These are phyloP conservation scores for Pythium phragmitis DNA, from an alignment of 352 stramenopile genomes.

Conservation along the genomic window DNA sequence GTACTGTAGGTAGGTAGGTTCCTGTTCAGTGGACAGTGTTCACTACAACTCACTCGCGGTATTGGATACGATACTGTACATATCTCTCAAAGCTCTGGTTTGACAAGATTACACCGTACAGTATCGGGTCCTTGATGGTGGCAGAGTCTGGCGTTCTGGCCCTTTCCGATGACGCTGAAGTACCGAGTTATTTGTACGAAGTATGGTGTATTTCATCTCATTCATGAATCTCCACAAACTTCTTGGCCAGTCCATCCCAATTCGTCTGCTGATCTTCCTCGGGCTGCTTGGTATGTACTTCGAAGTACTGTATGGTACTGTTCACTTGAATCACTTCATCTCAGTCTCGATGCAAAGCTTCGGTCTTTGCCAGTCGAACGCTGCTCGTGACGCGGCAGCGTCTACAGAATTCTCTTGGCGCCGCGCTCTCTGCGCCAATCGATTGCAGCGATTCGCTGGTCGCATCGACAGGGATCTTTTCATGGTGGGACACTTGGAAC, in stretches of 20 bases:
- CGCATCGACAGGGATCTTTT: neutral
- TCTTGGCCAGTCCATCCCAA: neutral
- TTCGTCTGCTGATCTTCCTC: neutral
- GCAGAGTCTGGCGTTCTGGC: neutral
- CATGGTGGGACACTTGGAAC: constrained; percentile 2
- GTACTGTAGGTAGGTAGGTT: no score
- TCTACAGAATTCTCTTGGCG: neutral
- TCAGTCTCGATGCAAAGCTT: neutral
- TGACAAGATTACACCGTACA: no score
- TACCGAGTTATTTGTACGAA: no score
- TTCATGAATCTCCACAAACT: neutral
- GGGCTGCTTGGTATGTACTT: neutral
- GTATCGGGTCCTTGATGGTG: no score
- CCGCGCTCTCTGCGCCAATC: neutral
- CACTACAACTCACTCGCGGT: no score
- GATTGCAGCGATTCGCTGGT: neutral
- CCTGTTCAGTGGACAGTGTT: no score
- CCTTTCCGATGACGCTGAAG: neutral
- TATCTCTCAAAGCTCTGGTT: no score
- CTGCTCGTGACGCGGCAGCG: neutral
- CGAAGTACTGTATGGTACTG: no score
- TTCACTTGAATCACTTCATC: neutral
- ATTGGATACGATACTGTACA: no score
- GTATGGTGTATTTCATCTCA: neutral
- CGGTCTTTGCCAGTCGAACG: neutral